Evolutionary conservation across 306 rosid genomes (phyloP).

Genomic region (Lathyrus aphaca): DNA sequence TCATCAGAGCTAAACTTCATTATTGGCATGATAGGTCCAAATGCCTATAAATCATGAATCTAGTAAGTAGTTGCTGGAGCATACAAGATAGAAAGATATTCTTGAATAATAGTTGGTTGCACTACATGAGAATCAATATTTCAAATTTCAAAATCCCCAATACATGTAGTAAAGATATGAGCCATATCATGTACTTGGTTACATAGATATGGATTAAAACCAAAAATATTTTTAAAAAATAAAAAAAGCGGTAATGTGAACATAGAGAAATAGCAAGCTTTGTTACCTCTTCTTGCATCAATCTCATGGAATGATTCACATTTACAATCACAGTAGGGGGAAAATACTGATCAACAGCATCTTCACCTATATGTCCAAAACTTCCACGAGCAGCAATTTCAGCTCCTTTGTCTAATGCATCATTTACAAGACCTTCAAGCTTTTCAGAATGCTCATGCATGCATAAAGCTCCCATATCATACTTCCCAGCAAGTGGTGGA

Average conservation of each 20-base stretch:
- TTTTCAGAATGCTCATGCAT: conserved; percentile 93
- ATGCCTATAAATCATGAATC: conserved; percentile 59
- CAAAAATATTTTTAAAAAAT: neutral
- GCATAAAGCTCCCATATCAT: conserved; percentile 97
- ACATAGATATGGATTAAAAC: conserved; percentile 6
- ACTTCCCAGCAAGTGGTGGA: conserved; percentile 85
- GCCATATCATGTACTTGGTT: neutral
- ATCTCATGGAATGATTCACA: conserved; percentile 84
- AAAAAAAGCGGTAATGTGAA: conserved; percentile 5
- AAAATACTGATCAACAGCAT: conserved; percentile 86
- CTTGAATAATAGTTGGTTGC: conserved; percentile 27
- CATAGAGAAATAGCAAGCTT: conserved; percentile 15
- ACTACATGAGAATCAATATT: conserved; percentile 6
- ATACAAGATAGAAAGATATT: conserved; percentile 14
- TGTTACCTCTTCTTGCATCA: conserved; percentile 98
- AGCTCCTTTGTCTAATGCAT: conserved; percentile 89
- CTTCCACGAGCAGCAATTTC: conserved; percentile 88
- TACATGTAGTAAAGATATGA: conserved; percentile 17
- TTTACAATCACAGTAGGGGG: conserved; percentile 88
- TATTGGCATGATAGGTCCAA: conserved; percentile 94
- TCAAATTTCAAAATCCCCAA: conserved; percentile 35
- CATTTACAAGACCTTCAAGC: conserved; percentile 82
- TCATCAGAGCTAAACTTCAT: conserved; percentile 87
- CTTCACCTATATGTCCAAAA: conserved; percentile 87
- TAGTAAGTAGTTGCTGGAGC: conserved; percentile 25